These are phyloP conservation scores for Daldinia vernicosa DNA, from an alignment of 495 filamentous ascomycete genomes.

Conservation along the genomic window DNA sequence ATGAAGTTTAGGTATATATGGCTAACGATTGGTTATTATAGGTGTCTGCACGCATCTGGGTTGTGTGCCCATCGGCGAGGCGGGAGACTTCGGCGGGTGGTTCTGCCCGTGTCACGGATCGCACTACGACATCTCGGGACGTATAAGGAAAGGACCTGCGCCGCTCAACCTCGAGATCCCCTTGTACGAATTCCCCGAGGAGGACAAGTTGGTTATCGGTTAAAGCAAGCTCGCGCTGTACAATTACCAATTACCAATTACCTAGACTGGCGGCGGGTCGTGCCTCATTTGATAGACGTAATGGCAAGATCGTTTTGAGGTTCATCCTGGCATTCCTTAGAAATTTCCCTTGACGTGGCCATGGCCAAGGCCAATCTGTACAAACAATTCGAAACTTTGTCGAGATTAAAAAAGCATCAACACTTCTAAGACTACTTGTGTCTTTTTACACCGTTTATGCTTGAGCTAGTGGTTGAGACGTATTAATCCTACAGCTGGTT, in stretches of 20 bases:
- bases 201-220: conserved; percentile 82
- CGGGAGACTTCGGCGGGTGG: conserved; percentile 98
- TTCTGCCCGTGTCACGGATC: conserved; percentile 99
- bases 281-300: conserved; percentile 42
- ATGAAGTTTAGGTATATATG: neutral
- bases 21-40: conserved; percentile 46
- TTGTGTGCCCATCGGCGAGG: conserved; percentile 98
- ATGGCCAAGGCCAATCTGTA: conserved; percentile 37
- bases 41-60: conserved; percentile 99
- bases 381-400: conserved; percentile 40
- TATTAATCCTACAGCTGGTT: neutral
- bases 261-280: conserved; percentile 40
- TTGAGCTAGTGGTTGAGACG: neutral
- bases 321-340: conserved; percentile 42
- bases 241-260: conserved; percentile 31
- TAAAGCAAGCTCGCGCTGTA: conserved; percentile 54
- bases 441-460: neutral
- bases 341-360: conserved; percentile 36
- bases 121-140: conserved; percentile 99
- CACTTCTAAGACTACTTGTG: neutral
- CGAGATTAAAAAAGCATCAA: conserved; percentile 29
- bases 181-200: conserved; percentile 84
- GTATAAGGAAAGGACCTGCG: conserved; percentile 93
- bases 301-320: conserved; percentile 43
- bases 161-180: conserved; percentile 98